Conservation (phyloP, 1,139 yeast genomes). For the Pichia terricola region DNA sequence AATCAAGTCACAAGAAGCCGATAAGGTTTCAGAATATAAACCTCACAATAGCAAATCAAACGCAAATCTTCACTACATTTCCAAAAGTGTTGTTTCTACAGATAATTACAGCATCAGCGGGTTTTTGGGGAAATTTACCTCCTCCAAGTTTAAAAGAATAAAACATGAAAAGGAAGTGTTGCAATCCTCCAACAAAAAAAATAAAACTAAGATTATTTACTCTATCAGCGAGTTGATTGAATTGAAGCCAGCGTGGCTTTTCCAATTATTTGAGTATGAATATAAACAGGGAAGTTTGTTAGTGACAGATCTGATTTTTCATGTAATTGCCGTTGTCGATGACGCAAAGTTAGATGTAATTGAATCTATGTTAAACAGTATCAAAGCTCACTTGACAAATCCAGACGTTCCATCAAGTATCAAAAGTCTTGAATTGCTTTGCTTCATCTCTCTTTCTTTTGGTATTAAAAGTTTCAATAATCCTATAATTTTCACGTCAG, state of each 20-base stretch:
- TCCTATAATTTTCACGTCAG: conserved; percentile 27
- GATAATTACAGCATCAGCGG: too few species aligned
- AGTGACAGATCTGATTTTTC: conserved; percentile 14
- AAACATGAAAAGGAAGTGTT: too few species aligned
- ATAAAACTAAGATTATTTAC: conserved; percentile 4
- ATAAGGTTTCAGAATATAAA: too few species aligned
- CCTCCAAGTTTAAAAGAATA: too few species aligned
- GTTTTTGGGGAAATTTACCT: too few species aligned
- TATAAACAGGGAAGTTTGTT: conserved; percentile 7
- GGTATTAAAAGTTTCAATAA: conserved; percentile 24
- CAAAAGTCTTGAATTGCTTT: conserved; percentile 16
- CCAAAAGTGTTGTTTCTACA: too few species aligned
- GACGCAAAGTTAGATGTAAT: conserved; percentile 5
- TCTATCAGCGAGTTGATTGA: conserved; percentile 6
- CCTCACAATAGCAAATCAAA: too few species aligned
- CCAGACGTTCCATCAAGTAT: conserved; percentile 4
- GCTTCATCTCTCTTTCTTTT: conserved; percentile 22
- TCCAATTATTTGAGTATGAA: conserved; percentile 5
- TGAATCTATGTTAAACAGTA: conserved; percentile 15
- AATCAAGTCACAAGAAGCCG: too few species aligned
- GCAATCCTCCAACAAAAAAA: neutral
- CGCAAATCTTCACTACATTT: too few species aligned
- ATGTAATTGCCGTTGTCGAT: conserved; percentile 5
- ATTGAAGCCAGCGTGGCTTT: conserved; percentile 8
- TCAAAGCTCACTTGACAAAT: conserved; percentile 14